These are phyloP conservation scores for Paracoccidioides lutzii DNA, from an alignment of 2,329 filamentous ascomycete species.

Conservation along the genomic window DNA sequence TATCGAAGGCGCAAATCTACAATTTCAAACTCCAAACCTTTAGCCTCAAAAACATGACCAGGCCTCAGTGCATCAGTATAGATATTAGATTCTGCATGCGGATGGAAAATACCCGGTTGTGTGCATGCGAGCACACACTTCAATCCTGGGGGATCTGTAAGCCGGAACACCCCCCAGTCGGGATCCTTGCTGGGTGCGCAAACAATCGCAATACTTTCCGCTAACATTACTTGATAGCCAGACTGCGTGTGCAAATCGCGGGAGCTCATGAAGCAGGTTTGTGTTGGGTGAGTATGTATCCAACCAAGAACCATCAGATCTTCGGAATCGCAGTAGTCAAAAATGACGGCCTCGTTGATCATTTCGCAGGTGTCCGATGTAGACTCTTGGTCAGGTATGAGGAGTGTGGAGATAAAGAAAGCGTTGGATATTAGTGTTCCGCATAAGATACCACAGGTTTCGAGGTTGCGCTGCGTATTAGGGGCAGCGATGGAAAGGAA, in stretches of 20 bases:
- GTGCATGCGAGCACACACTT: constrained; percentile 70
- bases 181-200: constrained; percentile 66
- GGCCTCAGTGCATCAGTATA: constrained; percentile 63
- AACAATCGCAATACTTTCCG: constrained; percentile 92
- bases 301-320: constrained; percentile 81
- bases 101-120: constrained; percentile 73
- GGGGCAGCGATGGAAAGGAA: constrained; percentile 62
- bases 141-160: constrained; percentile 86
- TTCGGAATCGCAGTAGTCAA: constrained; percentile 77
- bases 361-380: constrained; percentile 94
- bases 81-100: constrained; percentile 54
- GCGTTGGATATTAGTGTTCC: constrained; percentile 86
- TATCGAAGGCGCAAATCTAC: constrained; percentile 43
- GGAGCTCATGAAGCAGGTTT: constrained; percentile 96
- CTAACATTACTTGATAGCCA: constrained; percentile 91
- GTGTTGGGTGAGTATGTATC: constrained; percentile 96
- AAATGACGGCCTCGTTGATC: constrained; percentile 68
- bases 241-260: constrained; percentile 86
- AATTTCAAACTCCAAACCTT: constrained; percentile 53
- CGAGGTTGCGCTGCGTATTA: constrained; percentile 71
- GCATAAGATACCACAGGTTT: constrained; percentile 91
- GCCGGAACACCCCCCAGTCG: constrained; percentile 80
- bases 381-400: constrained; percentile 82
- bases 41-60: constrained; percentile 58
- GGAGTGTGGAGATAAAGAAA: constrained; percentile 73